phyloP scores from a whole-genome alignment of 805 yeast species.

The Yarrowia sp. region DNA sequence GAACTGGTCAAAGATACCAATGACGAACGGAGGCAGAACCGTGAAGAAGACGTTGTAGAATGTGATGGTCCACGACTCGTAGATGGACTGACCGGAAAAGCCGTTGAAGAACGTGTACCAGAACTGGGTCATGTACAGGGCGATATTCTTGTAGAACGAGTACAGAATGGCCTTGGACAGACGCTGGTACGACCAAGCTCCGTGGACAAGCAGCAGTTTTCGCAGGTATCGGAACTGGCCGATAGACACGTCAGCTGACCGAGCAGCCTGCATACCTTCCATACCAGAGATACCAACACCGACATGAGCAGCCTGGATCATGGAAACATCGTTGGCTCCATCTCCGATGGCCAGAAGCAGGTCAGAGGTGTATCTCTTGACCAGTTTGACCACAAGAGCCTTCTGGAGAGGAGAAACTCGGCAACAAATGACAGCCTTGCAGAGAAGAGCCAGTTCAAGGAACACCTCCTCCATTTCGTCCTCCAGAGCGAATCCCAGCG shows the following conservation, averaged over 20 bases:
- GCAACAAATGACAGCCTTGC: conserved; percentile 97
- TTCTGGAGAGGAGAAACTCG: conserved; percentile 97
- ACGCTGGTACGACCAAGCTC: conserved; percentile 97
- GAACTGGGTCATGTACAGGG: conserved; percentile 96
- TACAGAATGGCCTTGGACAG: conserved; percentile 90
- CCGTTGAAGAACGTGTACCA: conserved; percentile 96
- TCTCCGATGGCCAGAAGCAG: conserved; percentile 94
- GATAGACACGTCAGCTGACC: conserved; percentile 96
- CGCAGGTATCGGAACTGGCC: conserved; percentile 91
- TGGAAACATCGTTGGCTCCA: conserved; percentile 98
- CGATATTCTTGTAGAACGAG: conserved; percentile 94
- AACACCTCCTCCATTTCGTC: conserved; percentile 77
- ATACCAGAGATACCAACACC: conserved; percentile 99
- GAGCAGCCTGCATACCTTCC: conserved; percentile 99
- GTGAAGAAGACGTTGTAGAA: conserved; percentile 94
- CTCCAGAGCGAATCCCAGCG: conserved; percentile 85
- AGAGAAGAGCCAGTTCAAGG: conserved; percentile 78
- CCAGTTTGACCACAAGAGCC: conserved; percentile 94
- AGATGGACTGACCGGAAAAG: conserved; percentile 92
- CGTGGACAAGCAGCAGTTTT: conserved; percentile 88
- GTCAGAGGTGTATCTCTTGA: conserved; percentile 74
- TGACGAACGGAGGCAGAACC: conserved; percentile 92
- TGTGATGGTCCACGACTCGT: conserved; percentile 98
- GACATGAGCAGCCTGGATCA: conserved; percentile 99
- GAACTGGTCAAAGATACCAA: conserved; percentile 97